Percentiles rank a stretch among this genome's conserved stretches.
These are phyloP conservation scores for Sphagnum tenellum DNA, from an alignment of 225 moss, liverwort and hornwort genomes.

Conservation along the genomic window DNA sequence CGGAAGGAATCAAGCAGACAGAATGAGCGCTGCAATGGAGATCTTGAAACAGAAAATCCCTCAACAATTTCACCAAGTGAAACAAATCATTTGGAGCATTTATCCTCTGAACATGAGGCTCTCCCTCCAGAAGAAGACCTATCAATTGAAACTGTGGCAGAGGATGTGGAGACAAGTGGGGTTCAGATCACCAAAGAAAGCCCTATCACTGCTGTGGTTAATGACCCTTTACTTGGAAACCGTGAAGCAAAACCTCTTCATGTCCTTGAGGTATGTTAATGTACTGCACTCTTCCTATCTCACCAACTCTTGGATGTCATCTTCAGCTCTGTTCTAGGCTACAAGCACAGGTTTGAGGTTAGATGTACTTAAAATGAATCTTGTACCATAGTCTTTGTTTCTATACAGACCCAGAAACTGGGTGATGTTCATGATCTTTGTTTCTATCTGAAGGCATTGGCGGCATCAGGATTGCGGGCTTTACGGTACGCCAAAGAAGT, in stretches of 20 bases:
- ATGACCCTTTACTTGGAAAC: slow-evolving; percentile 13
- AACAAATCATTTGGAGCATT: slow-evolving; percentile 8
- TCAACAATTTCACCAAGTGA: slow-evolving; percentile 9
- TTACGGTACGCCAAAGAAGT: slow-evolving; percentile 97
- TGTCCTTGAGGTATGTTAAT: slow-evolving; percentile 32
- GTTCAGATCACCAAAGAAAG: slow-evolving; percentile 10
- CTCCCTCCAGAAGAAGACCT: slow-evolving; percentile 2
- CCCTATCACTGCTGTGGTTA: too few species aligned
- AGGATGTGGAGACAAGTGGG: slow-evolving; percentile 20
- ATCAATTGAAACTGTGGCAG: slow-evolving; percentile 13
- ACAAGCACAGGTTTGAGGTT: too few species aligned
- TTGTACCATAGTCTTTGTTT: too few species aligned
- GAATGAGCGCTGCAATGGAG: slow-evolving; percentile 21
- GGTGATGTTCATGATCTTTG: too few species aligned
- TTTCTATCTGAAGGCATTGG: slow-evolving; percentile 43
- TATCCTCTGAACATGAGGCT: slow-evolving; percentile 4
- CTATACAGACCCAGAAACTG: too few species aligned
- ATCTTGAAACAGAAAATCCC: slow-evolving; percentile 6
- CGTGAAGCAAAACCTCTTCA: slow-evolving; percentile 43
- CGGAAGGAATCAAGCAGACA: slow-evolving; percentile 10
- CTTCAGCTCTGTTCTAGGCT: too few species aligned
- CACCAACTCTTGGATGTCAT: neutral
- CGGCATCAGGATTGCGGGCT: slow-evolving; percentile 93
- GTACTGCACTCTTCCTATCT: neutral
- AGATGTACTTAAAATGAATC: too few species aligned